Conservation (phyloP, 805 yeast genomes). For the Pichia insulana region DNA sequence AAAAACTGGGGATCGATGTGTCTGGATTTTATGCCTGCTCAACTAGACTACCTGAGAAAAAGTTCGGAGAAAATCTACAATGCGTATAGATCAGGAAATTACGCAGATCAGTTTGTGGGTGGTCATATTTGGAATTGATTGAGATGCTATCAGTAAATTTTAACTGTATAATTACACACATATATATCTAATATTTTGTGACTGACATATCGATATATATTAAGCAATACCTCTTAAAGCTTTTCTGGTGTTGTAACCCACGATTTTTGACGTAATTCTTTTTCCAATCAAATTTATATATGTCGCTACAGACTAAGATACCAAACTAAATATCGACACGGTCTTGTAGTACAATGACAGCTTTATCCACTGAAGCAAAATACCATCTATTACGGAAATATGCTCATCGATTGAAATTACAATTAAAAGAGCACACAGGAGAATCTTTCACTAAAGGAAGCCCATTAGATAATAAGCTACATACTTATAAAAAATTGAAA, state of each 20-base stretch:
- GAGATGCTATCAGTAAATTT: too few relatives aligned
- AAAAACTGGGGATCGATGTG: slow-evolving; percentile 19
- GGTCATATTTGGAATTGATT: slow-evolving; percentile 7
- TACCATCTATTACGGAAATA: slow-evolving; percentile 1
- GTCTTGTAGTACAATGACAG: neutral
- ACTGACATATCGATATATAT: too few relatives aligned
- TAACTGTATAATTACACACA: too few relatives aligned
- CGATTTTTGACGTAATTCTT: too few relatives aligned
- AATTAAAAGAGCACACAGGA: slow-evolving; percentile 9
- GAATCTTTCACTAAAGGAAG: slow-evolving; percentile 4
- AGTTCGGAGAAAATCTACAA: slow-evolving; percentile 18
- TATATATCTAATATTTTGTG: too few relatives aligned
- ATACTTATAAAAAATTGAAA: slow-evolving; percentile 7
- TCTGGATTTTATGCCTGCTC: slow-evolving; percentile 22
- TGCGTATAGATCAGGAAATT: slow-evolving; percentile 9
- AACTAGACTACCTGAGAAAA: slow-evolving; percentile 18
- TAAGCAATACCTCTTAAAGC: too few relatives aligned
- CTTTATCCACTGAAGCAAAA: neutral
- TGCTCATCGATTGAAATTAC: slow-evolving; percentile 3
- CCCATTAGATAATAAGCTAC: slow-evolving; percentile 4
- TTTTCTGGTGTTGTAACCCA: too few relatives aligned
- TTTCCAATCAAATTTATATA: too few relatives aligned
- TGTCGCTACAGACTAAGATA: too few relatives aligned
- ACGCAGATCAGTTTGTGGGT: slow-evolving; percentile 12
- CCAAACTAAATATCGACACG: too few relatives aligned